A percentile compares a stretch with the other conserved stretches of the same genome.
These are phyloP conservation scores for Kernera saxatilis DNA, from an alignment of 345 rosid genomes.

Conservation along the genomic window DNA sequence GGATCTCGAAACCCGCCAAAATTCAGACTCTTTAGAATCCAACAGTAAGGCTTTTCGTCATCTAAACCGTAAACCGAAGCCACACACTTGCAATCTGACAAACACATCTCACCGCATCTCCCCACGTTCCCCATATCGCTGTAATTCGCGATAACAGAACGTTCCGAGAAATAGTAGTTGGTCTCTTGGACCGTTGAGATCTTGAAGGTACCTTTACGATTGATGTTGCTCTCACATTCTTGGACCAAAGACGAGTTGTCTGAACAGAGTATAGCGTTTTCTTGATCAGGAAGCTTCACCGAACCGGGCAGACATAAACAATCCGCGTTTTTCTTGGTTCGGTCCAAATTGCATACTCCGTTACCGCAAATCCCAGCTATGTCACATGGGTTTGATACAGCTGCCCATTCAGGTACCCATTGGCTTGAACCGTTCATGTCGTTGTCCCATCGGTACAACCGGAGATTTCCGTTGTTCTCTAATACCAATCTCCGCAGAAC, in stretches of 20 bases:
- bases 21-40: slow-evolving; percentile 65
- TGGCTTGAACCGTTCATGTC: slow-evolving; percentile 71
- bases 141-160: slow-evolving; percentile 59
- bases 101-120: slow-evolving; percentile 70
- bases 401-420: slow-evolving; percentile 93
- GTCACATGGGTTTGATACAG: slow-evolving; percentile 81
- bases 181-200: slow-evolving; percentile 67
- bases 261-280: slow-evolving; percentile 34
- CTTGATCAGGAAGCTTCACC: slow-evolving; percentile 35
- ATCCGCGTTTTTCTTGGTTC: slow-evolving; percentile 68
- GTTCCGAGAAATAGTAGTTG: slow-evolving; percentile 62
- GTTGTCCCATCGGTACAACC: slow-evolving; percentile 79
- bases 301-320: slow-evolving; percentile 72
- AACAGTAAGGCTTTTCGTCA: slow-evolving; percentile 85
- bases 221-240: slow-evolving; percentile 38
- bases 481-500: slow-evolving; percentile 58
- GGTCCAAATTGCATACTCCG: slow-evolving; percentile 67
- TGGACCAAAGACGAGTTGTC: slow-evolving; percentile 42
- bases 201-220: slow-evolving; percentile 36
- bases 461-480: slow-evolving; percentile 70
- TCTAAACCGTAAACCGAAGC: slow-evolving; percentile 91
- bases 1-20: slow-evolving; percentile 81
- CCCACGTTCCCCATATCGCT: slow-evolving; percentile 48
- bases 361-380: slow-evolving; percentile 84
- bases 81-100: slow-evolving; percentile 67